Base-by-base conservation (phyloP, 495 filamentous ascomycete genomes). In the Penicillium turbatum region DNA sequence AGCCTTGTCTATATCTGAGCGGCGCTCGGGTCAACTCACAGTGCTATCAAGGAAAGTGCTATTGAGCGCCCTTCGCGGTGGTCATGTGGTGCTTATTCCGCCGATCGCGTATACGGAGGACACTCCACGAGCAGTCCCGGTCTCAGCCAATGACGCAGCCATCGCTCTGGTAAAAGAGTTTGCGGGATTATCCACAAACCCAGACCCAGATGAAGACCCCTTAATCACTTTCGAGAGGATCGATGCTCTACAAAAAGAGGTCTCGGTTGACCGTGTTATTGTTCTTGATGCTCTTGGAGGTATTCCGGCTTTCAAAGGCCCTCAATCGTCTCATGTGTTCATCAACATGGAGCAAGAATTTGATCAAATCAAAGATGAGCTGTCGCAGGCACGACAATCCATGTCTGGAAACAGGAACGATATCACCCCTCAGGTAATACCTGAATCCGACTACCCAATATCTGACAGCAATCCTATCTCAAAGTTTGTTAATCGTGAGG, bases 341-440 rank as follows among this genome's bases (percentile, higher is more conserved):
- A 80, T 99, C 67, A 99, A 99, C 60, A 79, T 99, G 60, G 88
- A 95, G 64, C 90, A 97, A 62, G 91, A 99, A 57, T 95, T 85
- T 62, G 69, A 77, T 3, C 75, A 78, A 29, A 86, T 96, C 30
- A 70, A 76, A 45, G 63, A 77, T 1, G 80, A 90, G 52, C 74
- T 98, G 9, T 56, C 61, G 12, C 53, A 56, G 38, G 51, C 59
- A 21, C 64, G 49, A 46, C 48, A 58, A 9, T 52, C 63, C 9
- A 48, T 60, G 7, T 39, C 44, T 30, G 53, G 46, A 17, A 43
- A 48, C 50, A 32, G 48, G 27, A 55, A 19, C 21, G 19, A 50
- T 12, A 15, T 27, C 15, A 41, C 31, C 26, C 29, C 47, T 21
- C 37, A 31, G 26, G 36, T 40, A 19, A 32, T 45, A 5, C 29